A percentile compares a stretch with the other conserved stretches of the same genome.
These are phyloP conservation scores for Penicillium hordei DNA, from an alignment of 2,329 filamentous ascomycete species.

Conservation along the genomic window DNA sequence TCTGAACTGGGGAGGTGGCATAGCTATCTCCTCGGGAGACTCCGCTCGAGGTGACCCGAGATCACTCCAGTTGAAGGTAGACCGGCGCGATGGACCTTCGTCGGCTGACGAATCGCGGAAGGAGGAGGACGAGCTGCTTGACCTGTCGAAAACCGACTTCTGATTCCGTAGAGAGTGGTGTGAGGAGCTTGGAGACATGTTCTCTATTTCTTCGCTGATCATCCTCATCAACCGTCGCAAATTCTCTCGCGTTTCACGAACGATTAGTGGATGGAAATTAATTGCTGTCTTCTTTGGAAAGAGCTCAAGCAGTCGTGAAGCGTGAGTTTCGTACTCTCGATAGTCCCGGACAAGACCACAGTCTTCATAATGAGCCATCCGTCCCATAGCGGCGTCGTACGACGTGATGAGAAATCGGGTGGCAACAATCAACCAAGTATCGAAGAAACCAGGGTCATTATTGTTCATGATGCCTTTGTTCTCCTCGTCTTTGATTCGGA, in stretches of 20 bases:
- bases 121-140: conserved; percentile 48
- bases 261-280: conserved; percentile 11
- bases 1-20: conserved; percentile 25
- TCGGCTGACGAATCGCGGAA: conserved; percentile 42
- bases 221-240: conserved; percentile 36
- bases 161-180: conserved; percentile 39
- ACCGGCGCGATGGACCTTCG: conserved; percentile 35
- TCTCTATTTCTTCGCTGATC: conserved; percentile 45
- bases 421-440: conserved; percentile 46
- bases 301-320: conserved; percentile 40
- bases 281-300: conserved; percentile 38
- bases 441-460: conserved; percentile 37
- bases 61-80: conserved; percentile 37
- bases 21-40: conserved; percentile 36
- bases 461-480: conserved; percentile 15
- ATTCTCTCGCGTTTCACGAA: conserved; percentile 39
- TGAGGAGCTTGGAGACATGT: conserved; percentile 44
- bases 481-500: conserved; percentile 41
- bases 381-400: conserved; percentile 42
- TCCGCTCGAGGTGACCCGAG: conserved; percentile 31
- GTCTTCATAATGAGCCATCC: conserved; percentile 39
- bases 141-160: conserved; percentile 49
- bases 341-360: conserved; percentile 48
- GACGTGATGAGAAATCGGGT: conserved; percentile 44
- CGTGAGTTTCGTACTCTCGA: conserved; percentile 50